These are phyloP conservation scores for Globomyces pollinis-pini DNA, from an alignment of 192 early-diverging fungal genomes.

Conservation along the genomic window DNA sequence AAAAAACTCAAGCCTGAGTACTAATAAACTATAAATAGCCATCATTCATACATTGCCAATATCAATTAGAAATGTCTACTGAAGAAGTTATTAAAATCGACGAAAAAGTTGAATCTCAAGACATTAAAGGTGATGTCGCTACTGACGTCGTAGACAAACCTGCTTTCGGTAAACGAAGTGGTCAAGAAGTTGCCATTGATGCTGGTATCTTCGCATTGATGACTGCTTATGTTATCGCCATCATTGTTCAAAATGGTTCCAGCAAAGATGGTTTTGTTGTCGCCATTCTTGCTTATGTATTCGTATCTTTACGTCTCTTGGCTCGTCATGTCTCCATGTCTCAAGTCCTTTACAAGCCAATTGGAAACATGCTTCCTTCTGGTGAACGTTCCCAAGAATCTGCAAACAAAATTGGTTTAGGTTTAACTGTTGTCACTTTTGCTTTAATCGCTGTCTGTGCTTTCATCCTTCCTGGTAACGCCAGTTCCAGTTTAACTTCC, in stretches of 20 bases:
- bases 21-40: no score
- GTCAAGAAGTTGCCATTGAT: slow-evolving; percentile 20
- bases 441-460: slow-evolving; percentile 49
- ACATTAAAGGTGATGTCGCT: slow-evolving; percentile 6
- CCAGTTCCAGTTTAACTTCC: slow-evolving; percentile 24
- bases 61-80: no score
- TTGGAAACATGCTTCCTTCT: neutral
- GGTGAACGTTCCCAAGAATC: slow-evolving; percentile 24
- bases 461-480: slow-evolving; percentile 35
- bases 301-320: slow-evolving; percentile 36
- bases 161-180: slow-evolving; percentile 29
- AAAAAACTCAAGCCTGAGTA: no score
- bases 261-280: slow-evolving; percentile 33
- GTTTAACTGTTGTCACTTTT: slow-evolving; percentile 29
- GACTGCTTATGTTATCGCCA: slow-evolving; percentile 57
- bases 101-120: neutral
- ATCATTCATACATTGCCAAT: no score
- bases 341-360: slow-evolving; percentile 24
- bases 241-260: slow-evolving; percentile 38
- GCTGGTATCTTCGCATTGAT: slow-evolving; percentile 43
- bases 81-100: no score
- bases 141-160: slow-evolving; percentile 27
- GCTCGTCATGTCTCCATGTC: slow-evolving; percentile 40
- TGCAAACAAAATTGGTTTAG: slow-evolving; percentile 18
- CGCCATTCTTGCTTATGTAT: slow-evolving; percentile 26